Conservation (phyloP, 345 rosid species). For the Salix caprea region DNA sequence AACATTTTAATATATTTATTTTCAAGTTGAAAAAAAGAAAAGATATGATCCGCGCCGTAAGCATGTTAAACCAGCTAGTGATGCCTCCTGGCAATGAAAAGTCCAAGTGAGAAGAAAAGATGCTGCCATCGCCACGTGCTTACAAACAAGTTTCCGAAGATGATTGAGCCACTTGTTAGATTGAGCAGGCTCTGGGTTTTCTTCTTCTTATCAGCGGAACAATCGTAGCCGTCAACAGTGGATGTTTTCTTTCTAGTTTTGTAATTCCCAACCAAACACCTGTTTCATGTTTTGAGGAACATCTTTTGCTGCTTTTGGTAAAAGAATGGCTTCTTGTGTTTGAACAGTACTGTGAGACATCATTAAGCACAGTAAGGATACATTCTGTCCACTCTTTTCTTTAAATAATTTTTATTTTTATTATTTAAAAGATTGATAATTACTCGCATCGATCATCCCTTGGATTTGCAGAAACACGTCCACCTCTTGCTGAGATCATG, state of each 20-base stretch:
- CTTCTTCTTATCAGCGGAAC: background rate
- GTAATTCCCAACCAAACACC: background rate
- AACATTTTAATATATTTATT: too few species aligned
- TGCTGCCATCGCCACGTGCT: background rate
- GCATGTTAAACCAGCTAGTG: too few species aligned
- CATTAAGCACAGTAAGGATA: background rate
- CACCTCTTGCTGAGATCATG: too few species aligned
- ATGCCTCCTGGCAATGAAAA: too few species aligned
- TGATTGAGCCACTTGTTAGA: background rate
- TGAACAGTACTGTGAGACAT: conserved; percentile 11
- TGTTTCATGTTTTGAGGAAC: background rate
- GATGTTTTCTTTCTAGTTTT: background rate
- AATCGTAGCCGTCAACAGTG: background rate
- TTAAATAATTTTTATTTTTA: background rate
- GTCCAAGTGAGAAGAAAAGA: too few species aligned
- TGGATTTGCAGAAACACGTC: background rate
- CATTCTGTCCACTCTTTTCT: background rate
- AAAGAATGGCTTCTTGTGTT: background rate
- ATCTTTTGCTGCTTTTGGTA: background rate
- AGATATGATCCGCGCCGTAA: too few species aligned
- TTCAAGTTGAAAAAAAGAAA: too few species aligned
- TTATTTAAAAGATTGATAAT: background rate
- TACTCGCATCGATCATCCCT: background rate
- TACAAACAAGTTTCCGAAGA: background rate
- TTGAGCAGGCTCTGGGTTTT: too few species aligned